These are phyloP conservation scores for Kuraishia molischiana DNA, from an alignment of 805 yeast species.

Conservation along the genomic window DNA sequence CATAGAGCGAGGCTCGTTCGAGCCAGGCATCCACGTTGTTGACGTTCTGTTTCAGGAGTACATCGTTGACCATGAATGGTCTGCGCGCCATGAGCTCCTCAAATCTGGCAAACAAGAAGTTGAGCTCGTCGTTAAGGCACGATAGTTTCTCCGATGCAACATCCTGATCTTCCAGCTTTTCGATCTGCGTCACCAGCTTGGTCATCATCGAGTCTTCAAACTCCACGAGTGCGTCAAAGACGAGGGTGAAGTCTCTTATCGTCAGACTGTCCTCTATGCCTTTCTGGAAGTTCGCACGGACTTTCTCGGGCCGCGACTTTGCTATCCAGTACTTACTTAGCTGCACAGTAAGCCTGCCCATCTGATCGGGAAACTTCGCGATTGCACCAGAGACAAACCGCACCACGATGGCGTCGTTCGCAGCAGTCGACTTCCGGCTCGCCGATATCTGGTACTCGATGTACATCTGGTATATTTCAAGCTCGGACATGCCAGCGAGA, in stretches of 20 bases:
- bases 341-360: conserved; percentile 34
- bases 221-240: conserved; percentile 56
- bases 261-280: conserved; percentile 39
- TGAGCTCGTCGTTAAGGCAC: conserved; percentile 23
- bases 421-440: conserved; percentile 9
- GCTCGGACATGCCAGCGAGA: conserved; percentile 28
- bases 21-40: conserved; percentile 65
- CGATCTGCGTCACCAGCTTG: conserved; percentile 15
- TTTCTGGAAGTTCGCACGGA: conserved; percentile 34
- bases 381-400: conserved; percentile 24
- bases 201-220: conserved; percentile 44
- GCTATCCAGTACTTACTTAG: conserved; percentile 38
- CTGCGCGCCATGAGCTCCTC: conserved; percentile 50
- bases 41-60: conserved; percentile 49
- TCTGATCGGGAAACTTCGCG: conserved; percentile 48
- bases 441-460: conserved; percentile 27
- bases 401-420: conserved; percentile 18
- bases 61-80: conserved; percentile 53
- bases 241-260: conserved; percentile 48
- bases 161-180: conserved; percentile 8
- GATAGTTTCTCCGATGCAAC: conserved; percentile 1
- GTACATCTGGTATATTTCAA: conserved; percentile 38
- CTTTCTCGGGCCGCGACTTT: conserved; percentile 23
- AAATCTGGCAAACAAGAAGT: conserved; percentile 34
- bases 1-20: conserved; percentile 40